These are phyloP conservation scores for Boletus rubroflammeus DNA, from an alignment of 768 basidiomycete species.

Conservation along the genomic window DNA sequence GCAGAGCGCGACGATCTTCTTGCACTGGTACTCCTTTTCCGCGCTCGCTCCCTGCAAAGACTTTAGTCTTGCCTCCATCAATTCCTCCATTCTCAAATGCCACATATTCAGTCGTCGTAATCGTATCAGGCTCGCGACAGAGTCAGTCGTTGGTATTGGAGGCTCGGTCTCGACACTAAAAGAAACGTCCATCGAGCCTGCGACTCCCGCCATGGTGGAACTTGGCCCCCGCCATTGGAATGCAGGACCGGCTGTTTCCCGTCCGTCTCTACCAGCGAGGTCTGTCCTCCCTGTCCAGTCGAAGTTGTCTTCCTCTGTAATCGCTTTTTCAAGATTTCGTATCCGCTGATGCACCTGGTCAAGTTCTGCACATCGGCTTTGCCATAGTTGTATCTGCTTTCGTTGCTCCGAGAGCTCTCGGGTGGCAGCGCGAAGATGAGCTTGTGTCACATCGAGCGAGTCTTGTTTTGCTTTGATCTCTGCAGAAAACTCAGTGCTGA, in stretches of 20 bases:
- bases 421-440: conserved; percentile 84
- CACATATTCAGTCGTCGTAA: conserved; percentile 77
- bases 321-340: conserved; percentile 78
- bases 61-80: conserved; percentile 68
- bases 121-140: conserved; percentile 58
- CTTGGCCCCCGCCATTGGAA: conserved; percentile 68
- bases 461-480: conserved; percentile 89
- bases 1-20: conserved; percentile 86
- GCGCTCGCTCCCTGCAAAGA: conserved; percentile 74
- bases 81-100: conserved; percentile 73
- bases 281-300: conserved; percentile 84
- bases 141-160: conserved; percentile 58
- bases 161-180: conserved; percentile 71
- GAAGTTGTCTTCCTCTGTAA: conserved; percentile 73
- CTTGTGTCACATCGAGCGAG: conserved; percentile 80
- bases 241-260: conserved; percentile 41
- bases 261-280: conserved; percentile 38
- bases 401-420: conserved; percentile 89
- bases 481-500: conserved; percentile 72
- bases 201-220: conserved; percentile 64
- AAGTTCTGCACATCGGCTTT: conserved; percentile 67
- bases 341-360: conserved; percentile 80
- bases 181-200: conserved; percentile 60
- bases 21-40: conserved; percentile 89
- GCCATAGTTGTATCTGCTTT: conserved; percentile 76